Conservation (phyloP, 768 basidiomycete genomes). For the Sporobolomyces phaffii region DNA sequence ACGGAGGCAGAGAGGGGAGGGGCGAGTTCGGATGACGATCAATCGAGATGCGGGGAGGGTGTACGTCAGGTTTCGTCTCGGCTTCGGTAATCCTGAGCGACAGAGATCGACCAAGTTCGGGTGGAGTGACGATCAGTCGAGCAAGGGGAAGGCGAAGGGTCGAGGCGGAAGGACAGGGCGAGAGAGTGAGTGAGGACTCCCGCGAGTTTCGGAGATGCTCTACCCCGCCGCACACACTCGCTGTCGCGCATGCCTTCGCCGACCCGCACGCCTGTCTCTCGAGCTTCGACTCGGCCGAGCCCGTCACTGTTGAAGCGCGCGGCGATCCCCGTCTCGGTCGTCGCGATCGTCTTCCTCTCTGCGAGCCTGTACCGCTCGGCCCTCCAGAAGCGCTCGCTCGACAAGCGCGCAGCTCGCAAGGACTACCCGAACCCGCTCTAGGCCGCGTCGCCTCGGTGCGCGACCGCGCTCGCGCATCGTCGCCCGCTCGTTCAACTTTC, state of each 20-base stretch:
- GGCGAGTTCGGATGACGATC: neutral
- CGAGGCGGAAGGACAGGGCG: neutral
- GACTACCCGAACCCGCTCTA: conserved; percentile 22
- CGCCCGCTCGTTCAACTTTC: neutral
- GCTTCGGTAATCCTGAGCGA: too few species aligned
- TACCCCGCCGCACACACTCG: too few species aligned
- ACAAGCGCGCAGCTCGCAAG: conserved; percentile 7
- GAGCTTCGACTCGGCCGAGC: neutral
- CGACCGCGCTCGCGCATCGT: too few species aligned
- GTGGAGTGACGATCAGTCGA: neutral
- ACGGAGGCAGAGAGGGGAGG: conserved; percentile 2
- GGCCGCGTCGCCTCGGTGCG: too few species aligned
- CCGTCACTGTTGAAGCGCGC: neutral
- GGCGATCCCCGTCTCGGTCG: conserved; percentile 12
- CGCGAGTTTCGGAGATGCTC: too few species aligned
- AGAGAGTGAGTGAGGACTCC: too few species aligned
- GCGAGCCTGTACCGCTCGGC: neutral
- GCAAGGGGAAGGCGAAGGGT: neutral
- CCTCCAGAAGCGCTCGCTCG: neutral
- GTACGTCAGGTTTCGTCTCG: too few species aligned
- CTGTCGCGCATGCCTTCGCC: neutral
- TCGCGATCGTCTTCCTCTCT: conserved; percentile 2
- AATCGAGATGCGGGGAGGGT: too few species aligned
- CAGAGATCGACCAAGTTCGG: too few species aligned
- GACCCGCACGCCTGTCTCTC: neutral